phyloP scores from a whole-genome alignment of 2,329 filamentous ascomycete genomes.

The Lecanicillium sp. region DNA sequence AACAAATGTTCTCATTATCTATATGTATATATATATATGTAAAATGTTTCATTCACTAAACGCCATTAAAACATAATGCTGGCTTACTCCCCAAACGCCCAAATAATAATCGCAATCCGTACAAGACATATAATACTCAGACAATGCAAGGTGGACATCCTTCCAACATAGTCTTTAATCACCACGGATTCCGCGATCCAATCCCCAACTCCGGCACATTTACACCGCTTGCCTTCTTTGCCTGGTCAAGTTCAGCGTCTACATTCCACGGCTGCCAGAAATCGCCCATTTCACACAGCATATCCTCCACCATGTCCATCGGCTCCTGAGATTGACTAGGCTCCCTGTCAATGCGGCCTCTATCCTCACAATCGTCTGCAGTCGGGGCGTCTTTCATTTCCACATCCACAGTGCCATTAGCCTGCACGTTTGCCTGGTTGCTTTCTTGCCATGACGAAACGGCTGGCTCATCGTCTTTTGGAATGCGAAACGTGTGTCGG shows the following conservation, averaged over 20 bases:
- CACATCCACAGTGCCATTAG: constrained; percentile 4
- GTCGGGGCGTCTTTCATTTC: constrained; percentile 3
- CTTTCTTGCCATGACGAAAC: constrained; percentile 12
- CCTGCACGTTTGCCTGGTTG: not conserved
- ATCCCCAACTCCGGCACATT: constrained; percentile 6
- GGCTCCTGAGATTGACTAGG: constrained; percentile 18
- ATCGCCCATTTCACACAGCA: constrained; percentile 27
- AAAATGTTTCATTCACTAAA: too few species aligned
- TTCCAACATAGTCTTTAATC: constrained; percentile 2
- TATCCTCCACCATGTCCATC: constrained; percentile 26
- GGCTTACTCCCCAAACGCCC: too few species aligned
- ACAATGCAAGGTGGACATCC: not conserved
- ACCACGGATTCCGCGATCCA: constrained; percentile 17
- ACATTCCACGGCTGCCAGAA: constrained; percentile 25
- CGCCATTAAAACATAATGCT: too few species aligned
- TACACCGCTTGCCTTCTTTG: constrained; percentile 13
- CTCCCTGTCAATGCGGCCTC: constrained; percentile 1
- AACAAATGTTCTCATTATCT: too few species aligned
- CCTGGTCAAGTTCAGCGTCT: constrained; percentile 25
- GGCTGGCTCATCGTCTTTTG: constrained; percentile 12
- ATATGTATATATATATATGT: too few species aligned
- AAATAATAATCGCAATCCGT: constrained; percentile 3
- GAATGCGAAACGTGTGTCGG: constrained; percentile 19
- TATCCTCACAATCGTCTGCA: not conserved
- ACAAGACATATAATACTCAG: constrained; percentile 1